Conservation (phyloP, 805 yeast species). For the Spencermartinsiella europaea region DNA sequence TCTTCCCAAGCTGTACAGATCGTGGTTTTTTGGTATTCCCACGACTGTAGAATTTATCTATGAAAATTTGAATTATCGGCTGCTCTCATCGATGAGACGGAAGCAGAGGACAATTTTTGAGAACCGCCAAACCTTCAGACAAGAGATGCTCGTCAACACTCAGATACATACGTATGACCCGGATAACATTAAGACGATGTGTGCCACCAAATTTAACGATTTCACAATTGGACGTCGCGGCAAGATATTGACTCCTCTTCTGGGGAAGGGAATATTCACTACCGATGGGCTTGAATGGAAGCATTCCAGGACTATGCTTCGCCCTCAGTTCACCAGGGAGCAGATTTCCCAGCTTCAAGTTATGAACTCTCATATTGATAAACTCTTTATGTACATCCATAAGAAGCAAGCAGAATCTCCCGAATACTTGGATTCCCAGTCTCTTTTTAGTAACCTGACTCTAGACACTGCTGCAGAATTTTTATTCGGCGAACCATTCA, state of each 20-base stretch:
- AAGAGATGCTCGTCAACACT: too few relatives aligned
- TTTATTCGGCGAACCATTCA: conserved; percentile 30
- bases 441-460: conserved; percentile 28
- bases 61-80: too few relatives aligned
- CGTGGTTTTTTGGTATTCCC: too few relatives aligned
- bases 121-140: too few relatives aligned
- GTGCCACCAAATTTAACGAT: conserved; percentile 31
- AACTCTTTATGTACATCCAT: conserved; percentile 15
- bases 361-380: conserved; percentile 26
- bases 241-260: conserved; percentile 24
- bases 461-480: conserved; percentile 34
- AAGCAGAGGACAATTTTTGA: too few relatives aligned
- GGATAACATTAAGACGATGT: conserved; percentile 30
- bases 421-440: conserved; percentile 22
- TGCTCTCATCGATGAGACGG: too few relatives aligned
- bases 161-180: too few relatives aligned
- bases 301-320: conserved; percentile 33
- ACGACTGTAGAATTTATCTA: too few relatives aligned
- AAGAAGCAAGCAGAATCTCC: not conserved
- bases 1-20: too few relatives aligned
- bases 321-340: conserved; percentile 33
- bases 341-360: conserved; percentile 28
- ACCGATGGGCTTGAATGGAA: conserved; percentile 33
- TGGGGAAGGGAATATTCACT: conserved; percentile 35
- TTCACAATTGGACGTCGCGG: conserved; percentile 28